Percentiles rank a stretch among this genome's conserved stretches.
phyloP scores from a whole-genome alignment of 2,329 filamentous ascomycete species.

The Scopulariopsis brevicaulis region DNA sequence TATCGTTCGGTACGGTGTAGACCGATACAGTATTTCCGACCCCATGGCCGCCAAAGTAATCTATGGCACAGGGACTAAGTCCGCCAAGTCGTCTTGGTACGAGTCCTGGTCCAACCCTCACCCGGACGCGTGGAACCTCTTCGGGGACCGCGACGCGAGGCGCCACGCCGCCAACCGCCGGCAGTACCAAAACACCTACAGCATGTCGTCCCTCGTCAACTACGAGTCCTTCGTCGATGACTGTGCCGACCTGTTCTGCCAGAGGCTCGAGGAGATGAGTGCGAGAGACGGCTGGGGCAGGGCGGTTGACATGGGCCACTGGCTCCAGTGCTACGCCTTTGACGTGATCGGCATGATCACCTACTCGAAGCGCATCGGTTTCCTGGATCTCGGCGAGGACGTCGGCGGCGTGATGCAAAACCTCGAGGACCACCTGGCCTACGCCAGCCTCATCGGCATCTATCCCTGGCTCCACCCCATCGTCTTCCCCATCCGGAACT shows the following conservation, averaged over 20 bases:
- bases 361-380: conserved; percentile 20
- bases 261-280: conserved; percentile 15
- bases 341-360: conserved; percentile 26
- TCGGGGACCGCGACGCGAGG: conserved; percentile 15
- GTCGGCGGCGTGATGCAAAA: conserved; percentile 14
- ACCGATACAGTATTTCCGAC: conserved; percentile 33
- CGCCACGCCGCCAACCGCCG: conserved; percentile 15
- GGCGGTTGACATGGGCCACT: conserved; percentile 18
- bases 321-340: conserved; percentile 26
- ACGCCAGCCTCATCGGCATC: conserved; percentile 13
- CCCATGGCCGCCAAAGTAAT: conserved; percentile 24
- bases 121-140: conserved; percentile 13
- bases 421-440: conserved; percentile 13
- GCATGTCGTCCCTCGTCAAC: conserved; percentile 19
- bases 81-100: conserved; percentile 22
- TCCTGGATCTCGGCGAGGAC: conserved; percentile 21
- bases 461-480: conserved; percentile 9
- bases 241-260: conserved; percentile 15
- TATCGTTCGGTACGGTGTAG: conserved; percentile 33
- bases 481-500: conserved; percentile 11
- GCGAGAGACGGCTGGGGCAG: conserved; percentile 3
- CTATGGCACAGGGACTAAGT: conserved; percentile 17
- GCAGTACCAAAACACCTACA: conserved; percentile 17
- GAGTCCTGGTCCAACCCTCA: conserved; percentile 11
- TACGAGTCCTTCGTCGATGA: conserved; percentile 22